Percentiles rank a stretch among this genome's conserved stretches.
phyloP scores from a whole-genome alignment of 2,329 filamentous ascomycete genomes.

The Thelonectria blattea region DNA sequence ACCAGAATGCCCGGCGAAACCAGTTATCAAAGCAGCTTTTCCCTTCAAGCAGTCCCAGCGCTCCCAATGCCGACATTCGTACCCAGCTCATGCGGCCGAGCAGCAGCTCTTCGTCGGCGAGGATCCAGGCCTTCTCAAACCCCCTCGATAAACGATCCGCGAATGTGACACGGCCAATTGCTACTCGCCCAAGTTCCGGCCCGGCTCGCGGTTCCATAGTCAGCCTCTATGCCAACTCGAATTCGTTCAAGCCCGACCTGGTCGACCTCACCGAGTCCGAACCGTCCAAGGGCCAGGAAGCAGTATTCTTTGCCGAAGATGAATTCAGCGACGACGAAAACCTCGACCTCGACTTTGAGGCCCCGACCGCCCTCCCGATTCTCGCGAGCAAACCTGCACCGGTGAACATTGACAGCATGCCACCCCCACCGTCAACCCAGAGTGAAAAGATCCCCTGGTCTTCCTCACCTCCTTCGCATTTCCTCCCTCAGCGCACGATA shows the following conservation, averaged over 20 bases:
- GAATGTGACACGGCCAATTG: conserved; percentile 41
- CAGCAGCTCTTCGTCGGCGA: conserved; percentile 49
- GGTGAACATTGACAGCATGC: conserved; percentile 34
- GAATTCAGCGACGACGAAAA: conserved; percentile 88
- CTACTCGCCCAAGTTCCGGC: conserved; percentile 17
- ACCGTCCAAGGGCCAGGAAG: conserved; percentile 36
- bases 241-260: conserved; percentile 52
- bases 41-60: conserved; percentile 60
- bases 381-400: conserved; percentile 32
- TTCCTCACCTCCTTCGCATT: conserved; percentile 63
- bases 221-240: conserved; percentile 52
- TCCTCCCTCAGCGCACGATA: conserved; percentile 41
- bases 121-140: conserved; percentile 39
- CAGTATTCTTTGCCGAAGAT: conserved; percentile 73
- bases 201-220: conserved; percentile 41
- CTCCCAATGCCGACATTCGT: conserved; percentile 54
- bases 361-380: conserved; percentile 58
- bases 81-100: conserved; percentile 56
- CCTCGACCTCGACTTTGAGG: conserved; percentile 72
- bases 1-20: conserved; percentile 42
- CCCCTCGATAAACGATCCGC: conserved; percentile 40
- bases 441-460: conserved; percentile 70
- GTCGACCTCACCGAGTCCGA: conserved; percentile 46
- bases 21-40: conserved; percentile 59
- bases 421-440: conserved; percentile 39